A percentile compares a stretch with the other conserved stretches of the same genome.
phyloP scores from a whole-genome alignment of 805 yeast species.

The Metschnikowia koreensis region DNA sequence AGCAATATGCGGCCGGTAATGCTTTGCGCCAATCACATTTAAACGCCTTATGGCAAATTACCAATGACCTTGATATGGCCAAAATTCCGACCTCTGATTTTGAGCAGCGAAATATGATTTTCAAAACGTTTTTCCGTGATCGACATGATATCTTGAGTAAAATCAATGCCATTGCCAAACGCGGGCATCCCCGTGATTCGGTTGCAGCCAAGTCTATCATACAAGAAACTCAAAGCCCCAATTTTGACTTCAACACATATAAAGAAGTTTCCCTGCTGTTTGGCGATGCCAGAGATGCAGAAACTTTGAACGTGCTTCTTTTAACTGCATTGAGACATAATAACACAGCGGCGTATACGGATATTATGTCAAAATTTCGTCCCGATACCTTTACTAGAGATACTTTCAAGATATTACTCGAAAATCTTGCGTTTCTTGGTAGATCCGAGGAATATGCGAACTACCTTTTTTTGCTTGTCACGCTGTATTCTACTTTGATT shows the following conservation, averaged over 20 bases:
- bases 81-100: conserved; percentile 27
- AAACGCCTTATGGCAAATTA: conserved; percentile 21
- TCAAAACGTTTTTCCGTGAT: conserved; percentile 33
- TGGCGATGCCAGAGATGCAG: conserved; percentile 12
- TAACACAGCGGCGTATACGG: conserved; percentile 21
- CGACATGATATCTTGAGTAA: conserved; percentile 20
- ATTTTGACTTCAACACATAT: conserved; percentile 24
- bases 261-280: conserved; percentile 18
- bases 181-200: not conserved
- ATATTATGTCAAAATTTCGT: conserved; percentile 17
- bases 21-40: conserved; percentile 21
- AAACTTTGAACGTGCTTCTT: conserved; percentile 27
- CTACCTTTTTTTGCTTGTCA: conserved; percentile 5
- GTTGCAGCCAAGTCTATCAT: not conserved
- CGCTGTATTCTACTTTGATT: conserved; percentile 4
- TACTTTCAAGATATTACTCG: conserved; percentile 17
- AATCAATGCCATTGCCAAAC: conserved; percentile 5
- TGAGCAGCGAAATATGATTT: conserved; percentile 32
- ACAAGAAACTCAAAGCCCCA: conserved; percentile 1
- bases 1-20: conserved; percentile 19
- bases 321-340: conserved; percentile 30
- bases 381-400: conserved; percentile 8
- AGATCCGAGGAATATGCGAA: not conserved
- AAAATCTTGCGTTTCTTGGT: conserved; percentile 11
- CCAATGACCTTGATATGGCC: conserved; percentile 27